phyloP scores from a whole-genome alignment of 176 grass and related monocot genomes.

The Eleusine coracana region DNA sequence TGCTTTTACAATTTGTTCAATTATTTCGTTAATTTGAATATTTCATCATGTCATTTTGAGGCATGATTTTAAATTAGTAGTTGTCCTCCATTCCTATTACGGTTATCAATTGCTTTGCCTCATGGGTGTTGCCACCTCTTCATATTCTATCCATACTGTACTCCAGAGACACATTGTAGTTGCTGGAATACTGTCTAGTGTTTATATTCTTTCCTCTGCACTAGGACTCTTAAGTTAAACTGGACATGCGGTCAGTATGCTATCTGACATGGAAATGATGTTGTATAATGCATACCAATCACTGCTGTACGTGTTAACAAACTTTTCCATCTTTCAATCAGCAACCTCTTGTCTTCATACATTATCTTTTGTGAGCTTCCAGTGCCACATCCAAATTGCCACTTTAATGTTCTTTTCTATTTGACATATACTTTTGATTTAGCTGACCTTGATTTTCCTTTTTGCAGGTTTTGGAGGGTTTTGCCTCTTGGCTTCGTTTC shows the following conservation, averaged over 20 bases:
- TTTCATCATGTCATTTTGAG: constrained; percentile 21
- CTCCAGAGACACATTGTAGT: constrained; percentile 10
- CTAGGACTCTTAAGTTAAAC: neutral
- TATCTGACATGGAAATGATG: constrained; percentile 17
- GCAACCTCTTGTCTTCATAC: constrained; percentile 1
- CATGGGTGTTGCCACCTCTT: neutral
- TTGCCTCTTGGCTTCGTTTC: constrained; percentile 95
- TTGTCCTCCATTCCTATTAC: constrained; percentile 2
- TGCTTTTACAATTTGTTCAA: constrained; percentile 15
- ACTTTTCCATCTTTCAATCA: neutral
- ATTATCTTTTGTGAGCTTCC: constrained; percentile 22
- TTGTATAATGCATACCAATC: constrained; percentile 15
- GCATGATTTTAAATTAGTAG: constrained; percentile 12
- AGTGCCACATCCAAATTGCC: neutral
- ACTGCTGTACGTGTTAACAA: constrained; percentile 3
- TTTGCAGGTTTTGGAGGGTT: constrained; percentile 88
- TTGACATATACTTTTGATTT: constrained; percentile 31
- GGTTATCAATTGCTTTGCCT: neutral
- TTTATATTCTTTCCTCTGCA: neutral
- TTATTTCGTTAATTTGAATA: neutral
- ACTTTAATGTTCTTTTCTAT: neutral
- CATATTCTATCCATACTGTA: constrained; percentile 1
- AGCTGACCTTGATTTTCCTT: constrained; percentile 26
- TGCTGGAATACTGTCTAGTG: constrained; percentile 21
- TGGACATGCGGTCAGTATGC: constrained; percentile 4